Conservation (phyloP, 768 basidiomycete species). For the Tulasnella calospora region DNA sequence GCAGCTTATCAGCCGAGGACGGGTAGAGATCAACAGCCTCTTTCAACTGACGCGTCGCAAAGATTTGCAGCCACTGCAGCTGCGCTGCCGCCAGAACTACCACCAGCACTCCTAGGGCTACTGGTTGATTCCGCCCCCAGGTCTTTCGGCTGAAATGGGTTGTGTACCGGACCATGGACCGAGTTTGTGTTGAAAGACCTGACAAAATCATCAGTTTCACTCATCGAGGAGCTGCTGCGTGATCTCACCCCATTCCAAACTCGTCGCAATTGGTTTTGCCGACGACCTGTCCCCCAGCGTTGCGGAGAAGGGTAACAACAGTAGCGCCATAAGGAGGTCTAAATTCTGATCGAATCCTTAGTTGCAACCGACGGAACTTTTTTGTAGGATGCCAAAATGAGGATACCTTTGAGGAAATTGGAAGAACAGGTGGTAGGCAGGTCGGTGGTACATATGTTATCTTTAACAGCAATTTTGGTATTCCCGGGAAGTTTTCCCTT, state of each 20-base stretch:
- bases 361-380: not conserved
- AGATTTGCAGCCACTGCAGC: constrained; percentile 84
- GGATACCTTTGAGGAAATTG: constrained; percentile 58
- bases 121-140: constrained; percentile 29
- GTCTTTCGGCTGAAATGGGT: constrained; percentile 51
- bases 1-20: not conserved
- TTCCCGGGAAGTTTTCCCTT: not conserved
- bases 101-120: constrained; percentile 68
- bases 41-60: constrained; percentile 67
- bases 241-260: constrained; percentile 91
- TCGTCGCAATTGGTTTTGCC: constrained; percentile 97
- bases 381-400: not conserved
- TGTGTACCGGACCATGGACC: constrained; percentile 69
- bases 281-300: constrained; percentile 62
- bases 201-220: constrained; percentile 18
- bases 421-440: constrained; percentile 77
- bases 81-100: constrained; percentile 92
- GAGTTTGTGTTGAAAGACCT: constrained; percentile 78
- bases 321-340: constrained; percentile 82
- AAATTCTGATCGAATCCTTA: constrained; percentile 50
- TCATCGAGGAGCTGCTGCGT: not conserved
- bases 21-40: not conserved
- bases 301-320: constrained; percentile 58
- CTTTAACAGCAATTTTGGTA: constrained; percentile 63
- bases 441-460: constrained; percentile 69